Conservation (phyloP, 345 rosid species). For the Eucalyptus victrix region DNA sequence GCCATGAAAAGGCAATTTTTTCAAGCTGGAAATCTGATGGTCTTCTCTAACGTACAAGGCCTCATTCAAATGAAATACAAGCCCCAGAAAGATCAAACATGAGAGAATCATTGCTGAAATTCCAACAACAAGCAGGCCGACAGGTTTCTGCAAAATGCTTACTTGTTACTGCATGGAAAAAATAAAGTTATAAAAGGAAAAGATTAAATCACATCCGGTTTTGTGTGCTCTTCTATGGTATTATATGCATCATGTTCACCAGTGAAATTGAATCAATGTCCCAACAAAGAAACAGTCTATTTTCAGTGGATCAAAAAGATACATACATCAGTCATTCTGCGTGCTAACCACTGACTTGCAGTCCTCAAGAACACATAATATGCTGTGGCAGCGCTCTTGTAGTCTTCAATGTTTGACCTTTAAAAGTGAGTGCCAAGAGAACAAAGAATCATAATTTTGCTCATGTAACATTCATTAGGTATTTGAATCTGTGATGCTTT, state of each 20-base stretch:
- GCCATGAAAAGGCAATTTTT: conserved; percentile 1
- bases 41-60: conserved; percentile 21
- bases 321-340: conserved; percentile 89
- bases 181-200: neutral
- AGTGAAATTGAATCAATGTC: neutral
- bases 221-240: neutral
- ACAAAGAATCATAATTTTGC: neutral
- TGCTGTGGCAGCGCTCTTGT: conserved; percentile 36
- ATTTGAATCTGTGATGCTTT: neutral
- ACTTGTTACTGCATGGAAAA: neutral
- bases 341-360: conserved; percentile 89
- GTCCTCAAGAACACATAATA: conserved; percentile 60
- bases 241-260: neutral
- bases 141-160: conserved; percentile 58
- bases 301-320: neutral
- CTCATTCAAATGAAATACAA: conserved; percentile 27
- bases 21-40: neutral
- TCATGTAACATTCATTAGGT: neutral
- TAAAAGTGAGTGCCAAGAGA: neutral
- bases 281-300: neutral
- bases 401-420: conserved; percentile 43
- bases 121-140: conserved; percentile 53
- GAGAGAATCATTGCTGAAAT: conserved; percentile 58
- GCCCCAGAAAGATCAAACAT: conserved; percentile 29
- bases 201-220: too few relatives aligned